A percentile compares a stretch with the other conserved stretches of the same genome.
phyloP scores from a whole-genome alignment of 139 green algal genomes.

The Bryopsis sp. region DNA sequence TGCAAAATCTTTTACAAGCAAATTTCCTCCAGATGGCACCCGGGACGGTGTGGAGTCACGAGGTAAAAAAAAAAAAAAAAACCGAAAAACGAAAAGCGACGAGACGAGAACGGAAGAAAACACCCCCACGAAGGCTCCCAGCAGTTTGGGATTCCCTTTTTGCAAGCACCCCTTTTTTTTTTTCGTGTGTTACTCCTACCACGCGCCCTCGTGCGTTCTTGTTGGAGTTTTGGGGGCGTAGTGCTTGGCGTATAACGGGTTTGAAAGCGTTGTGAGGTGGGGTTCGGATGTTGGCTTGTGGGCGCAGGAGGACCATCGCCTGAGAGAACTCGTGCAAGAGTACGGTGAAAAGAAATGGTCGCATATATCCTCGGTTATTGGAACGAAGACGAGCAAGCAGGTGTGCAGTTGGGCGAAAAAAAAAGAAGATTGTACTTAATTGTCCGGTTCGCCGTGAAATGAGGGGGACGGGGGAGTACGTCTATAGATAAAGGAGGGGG shows the following conservation, averaged over 20 bases:
- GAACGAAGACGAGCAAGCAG: constrained; percentile 44
- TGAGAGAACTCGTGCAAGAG: constrained; percentile 36
- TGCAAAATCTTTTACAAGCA: too few relatives aligned
- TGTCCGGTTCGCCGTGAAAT: too few relatives aligned
- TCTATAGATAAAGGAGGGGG: too few relatives aligned
- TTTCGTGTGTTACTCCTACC: not conserved
- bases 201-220: not conserved
- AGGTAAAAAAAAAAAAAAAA: too few relatives aligned
- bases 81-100: too few relatives aligned
- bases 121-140: constrained; percentile 30
- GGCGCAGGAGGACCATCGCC: constrained; percentile 16
- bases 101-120: not conserved
- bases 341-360: constrained; percentile 49
- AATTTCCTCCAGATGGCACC: not conserved
- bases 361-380: constrained; percentile 34
- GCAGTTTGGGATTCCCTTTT: too few relatives aligned
- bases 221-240: not conserved
- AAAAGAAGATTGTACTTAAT: too few relatives aligned
- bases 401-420: not conserved
- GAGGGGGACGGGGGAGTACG: too few relatives aligned
- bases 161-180: too few relatives aligned
- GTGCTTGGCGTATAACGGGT: not conserved
- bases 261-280: not conserved
- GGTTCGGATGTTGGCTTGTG: not conserved
- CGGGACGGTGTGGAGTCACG: not conserved